A percentile compares a stretch with the other conserved stretches of the same genome.
Conservation (phyloP, 331 rosid species). For the Dryas integrifolia region DNA sequence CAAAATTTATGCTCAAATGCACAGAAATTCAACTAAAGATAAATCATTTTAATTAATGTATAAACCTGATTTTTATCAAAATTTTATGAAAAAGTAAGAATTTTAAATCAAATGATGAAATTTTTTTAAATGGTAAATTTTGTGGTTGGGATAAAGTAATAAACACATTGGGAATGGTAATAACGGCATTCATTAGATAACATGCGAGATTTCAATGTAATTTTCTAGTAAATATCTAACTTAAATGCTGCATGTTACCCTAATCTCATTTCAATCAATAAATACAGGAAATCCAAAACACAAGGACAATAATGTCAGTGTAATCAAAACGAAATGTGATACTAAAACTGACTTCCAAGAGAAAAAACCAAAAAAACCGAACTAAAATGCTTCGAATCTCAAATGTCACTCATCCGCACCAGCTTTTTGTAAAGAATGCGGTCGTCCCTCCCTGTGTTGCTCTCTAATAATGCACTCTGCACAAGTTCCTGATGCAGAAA, state of each 20-base stretch:
- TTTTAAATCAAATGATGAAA: too few species aligned
- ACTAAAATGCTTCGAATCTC: constrained; percentile 22
- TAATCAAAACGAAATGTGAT: background rate
- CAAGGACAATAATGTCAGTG: background rate
- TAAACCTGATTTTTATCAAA: too few species aligned
- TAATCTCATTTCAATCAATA: background rate
- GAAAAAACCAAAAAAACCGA: background rate
- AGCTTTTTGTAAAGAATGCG: constrained; percentile 82
- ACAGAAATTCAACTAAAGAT: too few species aligned
- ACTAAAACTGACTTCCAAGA: background rate
- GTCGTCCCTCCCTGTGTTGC: constrained; percentile 91
- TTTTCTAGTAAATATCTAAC: too few species aligned
- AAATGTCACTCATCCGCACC: constrained; percentile 60
- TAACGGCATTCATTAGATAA: background rate
- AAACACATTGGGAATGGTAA: too few species aligned
- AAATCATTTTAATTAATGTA: too few species aligned
- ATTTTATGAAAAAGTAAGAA: too few species aligned
- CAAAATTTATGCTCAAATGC: too few species aligned
- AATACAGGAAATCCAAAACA: background rate
- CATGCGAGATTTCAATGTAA: background rate
- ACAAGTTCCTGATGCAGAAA: constrained; percentile 74
- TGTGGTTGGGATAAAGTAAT: too few species aligned
- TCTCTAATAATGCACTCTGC: constrained; percentile 92
- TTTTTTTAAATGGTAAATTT: too few species aligned
- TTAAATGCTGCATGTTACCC: background rate